Evolutionary conservation across 2,329 filamentous ascomycete species (phyloP), one percentile per base, ranked within the genome.

Genomic region (Sporothrix mexicana): DNA sequence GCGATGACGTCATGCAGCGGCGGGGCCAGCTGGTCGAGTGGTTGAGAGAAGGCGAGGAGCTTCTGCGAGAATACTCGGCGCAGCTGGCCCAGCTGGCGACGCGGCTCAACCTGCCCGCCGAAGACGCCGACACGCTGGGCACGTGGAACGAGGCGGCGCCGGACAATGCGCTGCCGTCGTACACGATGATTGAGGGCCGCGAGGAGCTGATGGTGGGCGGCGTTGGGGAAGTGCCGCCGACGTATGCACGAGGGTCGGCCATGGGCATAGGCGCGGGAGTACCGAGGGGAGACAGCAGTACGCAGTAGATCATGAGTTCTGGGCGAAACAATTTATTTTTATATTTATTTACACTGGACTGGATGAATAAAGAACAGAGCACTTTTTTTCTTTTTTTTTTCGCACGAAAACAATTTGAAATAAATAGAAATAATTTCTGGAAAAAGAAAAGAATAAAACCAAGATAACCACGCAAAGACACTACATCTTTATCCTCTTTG

Each of bases 131-230:
- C 59, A 72, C 77, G n/a, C 74, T 79, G 45, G 78, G 78, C 20
- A 80, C 78, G 12, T 80, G 78, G 78, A 77, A 76, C 70, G 77
- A 79, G 72, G 77, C 78, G 10, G 77, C 76, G 45, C 75, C 78
- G n/a, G 78, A 79, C 74, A 79, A 79, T 47, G 77, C 77, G 23
- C 74, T 80, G 64, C 78, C 78, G 0, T 78, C 77, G 69, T 80
- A 80, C 69, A 76, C 74, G 68, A 69, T 71, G 72, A 72, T 79
- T 55, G 78, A 80, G 75, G 71, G 76, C 59, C 74, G 76, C 17
- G 78, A 80, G 71, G 78, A 80, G 61, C 74, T 79, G 8, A 79
- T 80, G 78, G 78, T 80, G 23, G 78, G 78, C n/a, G 76, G 76
- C 12, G 78, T 79, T 4, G 78, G 78, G 3, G 78, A 80, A 74